Conservation (phyloP, 352 stramenopile genomes). For the Phytopythium montanum region DNA sequence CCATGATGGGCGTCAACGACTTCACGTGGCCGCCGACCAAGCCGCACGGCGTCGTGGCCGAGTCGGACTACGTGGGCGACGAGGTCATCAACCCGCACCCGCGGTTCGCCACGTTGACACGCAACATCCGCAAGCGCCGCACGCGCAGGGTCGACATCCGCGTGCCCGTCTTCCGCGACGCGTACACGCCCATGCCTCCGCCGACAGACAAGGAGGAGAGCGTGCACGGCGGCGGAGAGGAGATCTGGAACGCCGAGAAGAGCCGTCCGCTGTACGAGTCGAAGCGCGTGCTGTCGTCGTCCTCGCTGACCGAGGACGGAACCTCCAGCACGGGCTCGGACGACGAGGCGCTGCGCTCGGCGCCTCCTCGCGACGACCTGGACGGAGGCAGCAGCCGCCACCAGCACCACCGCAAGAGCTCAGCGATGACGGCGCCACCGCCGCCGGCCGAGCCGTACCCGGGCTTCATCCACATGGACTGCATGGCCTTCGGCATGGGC, state of each 20-base stretch:
- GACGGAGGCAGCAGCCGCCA: constrained; percentile 5
- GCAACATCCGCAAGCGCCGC: constrained; percentile 97
- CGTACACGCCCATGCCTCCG: constrained; percentile 75
- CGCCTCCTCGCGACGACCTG: neutral
- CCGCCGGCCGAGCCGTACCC: constrained; percentile 79
- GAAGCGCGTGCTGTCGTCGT: constrained; percentile 32
- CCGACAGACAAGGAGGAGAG: constrained; percentile 69
- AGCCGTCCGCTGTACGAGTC: constrained; percentile 75
- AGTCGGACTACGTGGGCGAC: constrained; percentile 97
- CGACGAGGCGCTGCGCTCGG: constrained; percentile 11
- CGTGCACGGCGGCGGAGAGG: constrained; percentile 3
- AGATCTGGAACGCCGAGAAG: constrained; percentile 70
- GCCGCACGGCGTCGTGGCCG: constrained; percentile 74
- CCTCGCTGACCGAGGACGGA: constrained; percentile 13
- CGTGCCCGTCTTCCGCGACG: constrained; percentile 82
- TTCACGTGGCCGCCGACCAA: constrained; percentile 80
- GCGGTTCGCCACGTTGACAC: constrained; percentile 96
- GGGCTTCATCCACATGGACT: constrained; percentile 98
- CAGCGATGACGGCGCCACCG: constrained; percentile 22
- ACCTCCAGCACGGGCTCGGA: constrained; percentile 13
- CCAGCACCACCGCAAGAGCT: constrained; percentile 47
- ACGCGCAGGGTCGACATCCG: constrained; percentile 86
- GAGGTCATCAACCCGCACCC: constrained; percentile 98
- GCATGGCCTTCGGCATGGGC: constrained; percentile 99
- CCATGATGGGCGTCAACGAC: constrained; percentile 94